Evolutionary conservation across 768 basidiomycete species (phyloP), one percentile per base, ranked within the genome.

Genomic region (Boletus reticuloceps): DNA sequence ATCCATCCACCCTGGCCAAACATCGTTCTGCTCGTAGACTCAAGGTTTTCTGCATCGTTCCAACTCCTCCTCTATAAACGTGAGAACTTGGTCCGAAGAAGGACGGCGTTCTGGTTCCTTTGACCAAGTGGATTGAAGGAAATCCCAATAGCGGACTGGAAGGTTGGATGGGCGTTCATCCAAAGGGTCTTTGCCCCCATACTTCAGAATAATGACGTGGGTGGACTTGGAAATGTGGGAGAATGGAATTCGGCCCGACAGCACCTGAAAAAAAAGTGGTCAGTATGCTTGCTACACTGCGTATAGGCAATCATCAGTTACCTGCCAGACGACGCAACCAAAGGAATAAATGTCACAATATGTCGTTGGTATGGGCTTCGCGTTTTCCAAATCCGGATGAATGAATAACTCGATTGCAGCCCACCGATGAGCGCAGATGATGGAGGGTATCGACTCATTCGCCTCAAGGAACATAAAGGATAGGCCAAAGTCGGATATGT

Each of bases 131-230:
- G 55, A 42, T 11, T 19, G 60, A 49, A 61, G 59, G 27, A 61
- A 61, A 6, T 47, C 20, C 60, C 60, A 61, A 9, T 39, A 40
- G 14, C 13, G 29, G 6, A 19, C 19, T 16, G 54, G 17, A 9
- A 60, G 47, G 17, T 38, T 5, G 1, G 42, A 20, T 13, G 58
- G 60, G 22, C 59, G 11, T 32, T 61, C 55, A 14, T 61, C 60
- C 47, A 61, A 32, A 6, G 60, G 59, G 20, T 61, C 45, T 29
- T 57, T 61, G 1, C 60, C 59, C 40, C 51, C n/a, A 3, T 53
- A 61, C n/a, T 61, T 61, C 6, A 61, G 55, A 27, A 61, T 50
- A 8, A 61, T 61, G 3, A 61, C 48, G 1, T 61, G 60, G 0
- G 59, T 61, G 4, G 47, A 22, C 42, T 42, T 56, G 38, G 20